Evolutionary conservation across 1,284 basidiomycete genomes (phyloP), one percentile per base, ranked within the genome.

Genomic region (Ganoderma resinaceum): DNA sequence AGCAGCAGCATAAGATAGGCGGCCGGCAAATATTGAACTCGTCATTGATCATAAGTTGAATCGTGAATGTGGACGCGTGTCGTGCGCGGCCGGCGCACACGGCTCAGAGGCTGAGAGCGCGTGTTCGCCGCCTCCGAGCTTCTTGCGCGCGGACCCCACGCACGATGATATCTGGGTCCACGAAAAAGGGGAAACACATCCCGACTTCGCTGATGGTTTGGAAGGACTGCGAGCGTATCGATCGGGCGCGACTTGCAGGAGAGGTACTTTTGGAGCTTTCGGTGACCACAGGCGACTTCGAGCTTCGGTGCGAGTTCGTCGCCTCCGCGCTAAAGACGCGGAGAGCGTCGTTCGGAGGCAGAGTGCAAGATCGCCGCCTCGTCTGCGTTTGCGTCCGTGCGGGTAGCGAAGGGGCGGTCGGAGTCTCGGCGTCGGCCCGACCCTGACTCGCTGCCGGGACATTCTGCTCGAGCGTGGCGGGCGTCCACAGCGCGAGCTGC

Each of bases 81-180:
- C 55, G 4, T 49, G 33, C 33, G 33, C 29, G 8, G 49, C 62
- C 43, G 20, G 38, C 53, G 33, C 38, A 57, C 53, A 3, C 5
- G 7, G 35, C 16, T 68, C 53, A 68, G 18, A 68, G 40, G 60
- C 67, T 68, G 29, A 40, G 23, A 4, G 63, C 67, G 42, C 66
- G 43, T 31, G 63, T 42, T 23, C 59, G 67, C 42, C 63, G 67
- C 35, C 63, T 40, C 35, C 67, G 67, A 23, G 29, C 53, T 42
- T 68, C 67, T 49, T 68, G 67, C n/a, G 67, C 67, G 42, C 55
- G 67, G 9, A 68, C 35, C 18, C 67, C 67, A 12, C 63, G 63
- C 31, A 63, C 67, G 26, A 68, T 26, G 8, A 68, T 29, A 11
- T 42, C 8, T 16, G 67, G 67, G 59, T 68, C 67, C 52, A 68